Evolutionary conservation across 2,329 filamentous ascomycete genomes (phyloP).

Genomic region (Fusarium penzigii): DNA sequence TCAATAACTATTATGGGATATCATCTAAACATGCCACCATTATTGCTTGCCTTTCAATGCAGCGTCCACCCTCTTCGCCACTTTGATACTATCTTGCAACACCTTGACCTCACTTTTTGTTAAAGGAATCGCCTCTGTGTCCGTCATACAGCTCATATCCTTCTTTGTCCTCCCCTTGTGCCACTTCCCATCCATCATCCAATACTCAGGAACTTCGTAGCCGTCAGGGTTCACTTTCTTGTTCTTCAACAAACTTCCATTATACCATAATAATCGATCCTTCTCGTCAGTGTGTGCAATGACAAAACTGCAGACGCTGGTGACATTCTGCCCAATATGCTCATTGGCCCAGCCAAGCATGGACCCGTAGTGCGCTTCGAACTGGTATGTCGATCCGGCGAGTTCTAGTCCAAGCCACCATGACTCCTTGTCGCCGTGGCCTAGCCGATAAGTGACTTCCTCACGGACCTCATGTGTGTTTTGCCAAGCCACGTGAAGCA

Average conservation of each 20-base stretch:
- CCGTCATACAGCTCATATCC: conserved; percentile 41
- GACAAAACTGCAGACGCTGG: conserved; percentile 38
- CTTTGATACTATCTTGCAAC: conserved; percentile 7
- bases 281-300: conserved; percentile 43
- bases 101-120: conserved; percentile 3
- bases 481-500: conserved; percentile 45
- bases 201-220: conserved; percentile 37
- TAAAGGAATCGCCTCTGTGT: conserved; percentile 3
- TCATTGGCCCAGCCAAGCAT: conserved; percentile 37
- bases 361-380: conserved; percentile 42
- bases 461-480: conserved; percentile 41
- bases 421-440: conserved; percentile 47
- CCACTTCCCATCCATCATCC: conserved; percentile 42
- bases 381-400: conserved; percentile 37
- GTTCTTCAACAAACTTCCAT: conserved; percentile 43
- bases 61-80: conserved; percentile 11
- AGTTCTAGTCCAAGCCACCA: conserved; percentile 47
- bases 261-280: conserved; percentile 42
- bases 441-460: conserved; percentile 39
- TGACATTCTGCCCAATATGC: not conserved
- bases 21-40: not conserved
- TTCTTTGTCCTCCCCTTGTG: conserved; percentile 31
- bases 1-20: not conserved
- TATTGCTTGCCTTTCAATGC: not conserved
- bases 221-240: conserved; percentile 29